Evolutionary conservation across 169 alveolate genomes (phyloP), one percentile per base, ranked within the genome.

Genomic region (Babesia gibsoni): DNA sequence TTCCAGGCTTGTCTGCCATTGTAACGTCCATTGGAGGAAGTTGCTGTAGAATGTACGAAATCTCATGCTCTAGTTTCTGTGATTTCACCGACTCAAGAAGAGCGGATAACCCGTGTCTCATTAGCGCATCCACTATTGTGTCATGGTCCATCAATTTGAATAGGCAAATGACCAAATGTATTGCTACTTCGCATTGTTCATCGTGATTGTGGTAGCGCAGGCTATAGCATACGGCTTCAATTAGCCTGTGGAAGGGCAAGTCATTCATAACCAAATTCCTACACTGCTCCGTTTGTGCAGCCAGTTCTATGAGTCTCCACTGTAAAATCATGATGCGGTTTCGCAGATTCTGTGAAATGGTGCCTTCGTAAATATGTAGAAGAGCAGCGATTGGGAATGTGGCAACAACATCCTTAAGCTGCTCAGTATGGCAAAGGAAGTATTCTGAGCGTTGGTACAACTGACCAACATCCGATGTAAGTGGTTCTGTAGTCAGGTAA

Each of bases 141-240:
- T 3, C 25, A 14, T 3, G 59, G 4, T 61, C 72, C 58, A 61
- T 2, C 4, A 61, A 39, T 7, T 58, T 46, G 27, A 61, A 2
- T 16, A 61, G 33, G 30, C 72, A 61, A 27, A 48, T 46, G 45
- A 42, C 46, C 18, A 45, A 25, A 48, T 61, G 72, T 2, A 61
- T 49, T 29, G 72, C 72, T 0, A 61, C 59, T 12, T 61, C 72
- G 48, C 59, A 22, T 14, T 27, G 32, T 16, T 41, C 59, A 12
- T 61, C 72, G 3, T 39, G 56, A 23, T 49, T 35, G 22, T 61
- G 25, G 59, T 42, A 61, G 33, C 72, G 58, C 33, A 61, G 52
- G 20, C 52, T 61, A 48, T 61, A 61, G 52, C 72, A 61, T 4
- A 61, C 45, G 20, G 72, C 72, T 18, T 61, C 72, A 25, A 61